Evolutionary conservation across 768 basidiomycete species (phyloP), one percentile per base, ranked within the genome.

Genomic region (Termitomyces sp.): DNA sequence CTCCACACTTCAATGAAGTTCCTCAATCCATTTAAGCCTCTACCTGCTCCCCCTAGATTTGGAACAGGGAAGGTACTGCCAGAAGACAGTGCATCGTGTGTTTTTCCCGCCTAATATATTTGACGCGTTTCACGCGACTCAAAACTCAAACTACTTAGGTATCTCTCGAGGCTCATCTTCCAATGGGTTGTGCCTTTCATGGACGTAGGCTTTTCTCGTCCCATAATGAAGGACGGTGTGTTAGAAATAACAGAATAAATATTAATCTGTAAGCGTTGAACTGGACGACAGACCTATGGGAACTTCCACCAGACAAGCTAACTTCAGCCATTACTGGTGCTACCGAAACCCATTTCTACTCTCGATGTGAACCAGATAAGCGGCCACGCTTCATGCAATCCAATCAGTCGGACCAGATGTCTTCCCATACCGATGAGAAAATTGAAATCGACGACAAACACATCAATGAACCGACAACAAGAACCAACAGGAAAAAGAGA

Each of bases 161-260:
- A 64, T 64, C 61, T 79, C 21, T 83, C 81, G 8, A 71, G 71
- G 34, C 65, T 83, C 1, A 58, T 79, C 32, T 79, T 82, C 32
- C 69, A 74, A n/a, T 85, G 84, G 83, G 63, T 85, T 8, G 70
- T 69, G 27, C 74, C 82, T 1, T 76, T 86, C 58, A 71, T 85
- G 5, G 68, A 71, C 30, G 82, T 85, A 14, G 84, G 84, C 2
- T 86, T 79, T 62, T 78, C 81, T 11, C 72, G 84, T 49, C 83
- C 83, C 0, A 61, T 84, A 10, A 72, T 82, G 68, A 74, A 77
- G 63, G 82, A 85, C 44, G 84, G 84, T 81, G 37, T 16, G 71
- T 63, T 35, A 17, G 17, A 10, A 28, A 6, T 10, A 6, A 23
- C 14, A 25, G 8, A n/a, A 3, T 37, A 12, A 1, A 5, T 16